Evolutionary conservation across 1,284 basidiomycete species (phyloP), one percentile per base, ranked within the genome.

Genomic region (Irpex sp.): DNA sequence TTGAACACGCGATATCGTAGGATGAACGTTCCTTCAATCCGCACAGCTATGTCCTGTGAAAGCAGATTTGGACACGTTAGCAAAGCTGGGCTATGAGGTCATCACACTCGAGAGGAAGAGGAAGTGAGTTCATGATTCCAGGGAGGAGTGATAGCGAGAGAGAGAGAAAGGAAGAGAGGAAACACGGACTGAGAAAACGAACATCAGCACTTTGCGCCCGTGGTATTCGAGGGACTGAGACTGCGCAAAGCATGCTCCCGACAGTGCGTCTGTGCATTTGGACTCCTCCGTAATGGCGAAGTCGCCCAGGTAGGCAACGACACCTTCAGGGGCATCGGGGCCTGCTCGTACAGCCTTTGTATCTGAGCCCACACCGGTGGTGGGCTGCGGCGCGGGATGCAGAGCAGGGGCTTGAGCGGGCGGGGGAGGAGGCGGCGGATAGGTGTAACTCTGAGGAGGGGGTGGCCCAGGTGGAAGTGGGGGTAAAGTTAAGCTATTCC

Each of bases 141-240:
- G n/a, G n/a, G n/a, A 37, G 17, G 54, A 58, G 13, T 40, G 49
- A 19, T 52, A 59, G 60, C 52, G 40, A 44, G 40, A 49, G 31
- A 52, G n/a, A 59, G 58, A 52, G 78, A 64, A 59, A 31, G 62
- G 60, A 34, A 54, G 48, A 31, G 62, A 58, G 34, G 37, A 36
- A 11, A 62, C 63, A 66, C 85, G 65, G 66, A 90, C 89, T 37
- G 89, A 79, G 72, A 92, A 92, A 37, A 88, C 86, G 67, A 92
- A 92, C 64, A 91, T 80, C n/a, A 91, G 73, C 0, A 81, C 78
- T 64, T 83, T 85, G 62, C 78, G 79, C 3, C 87, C 86, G 59
- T 82, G 78, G 69, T 86, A 81, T 59, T 89, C 85, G 15, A 89
- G 79, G 36, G 77, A 76, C 17, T 81, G 77, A 0, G 85, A 84